Evolutionary conservation across 2,329 filamentous ascomycete species (phyloP), one percentile per base, ranked within the genome.

Genomic region (Aspergillus texensis): DNA sequence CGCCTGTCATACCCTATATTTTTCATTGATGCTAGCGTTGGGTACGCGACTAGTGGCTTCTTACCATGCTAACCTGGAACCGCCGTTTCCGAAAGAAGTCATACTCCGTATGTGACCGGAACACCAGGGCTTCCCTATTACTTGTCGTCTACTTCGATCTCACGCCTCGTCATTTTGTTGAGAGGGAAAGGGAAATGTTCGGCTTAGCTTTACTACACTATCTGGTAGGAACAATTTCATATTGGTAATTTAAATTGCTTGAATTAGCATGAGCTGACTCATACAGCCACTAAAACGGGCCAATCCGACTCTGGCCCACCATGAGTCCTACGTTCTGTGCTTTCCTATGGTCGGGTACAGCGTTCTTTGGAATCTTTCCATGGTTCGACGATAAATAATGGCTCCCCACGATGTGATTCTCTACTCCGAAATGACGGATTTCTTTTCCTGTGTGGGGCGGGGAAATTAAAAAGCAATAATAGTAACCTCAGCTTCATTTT

Each of bases 21-120:
- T 28, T 19, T 41, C 3, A 19, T 36, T 21, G 32, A 39, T 39
- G n/a, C 32, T 36, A 54, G 50, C 19, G 2, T 39, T 55, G 39
- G 39, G 52, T 39, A 34, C n/a, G 52, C 21, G 12, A 34, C 34
- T 55, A 55, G 52, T 39, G 32, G 21, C 34, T 39, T 55, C n/a
- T 55, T 36, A 36, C 34, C 14, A 36, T 24, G 32, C 11, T 21
- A 55, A 26, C n/a, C 10, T 55, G 52, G 52, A 32, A 55, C 52
- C 52, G 52, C 52, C 32, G 52, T 39, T 55, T 55, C 52, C 52
- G 52, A 55, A 19, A 55, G 21, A 55, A 55, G 32, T 55, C 52
- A 55, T 55, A 1, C 26, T 28, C 26, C 26, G 26, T 28, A 8
- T 55, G 52, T 39, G 52, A 55, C 32, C 52, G 52, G 32, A 55